Conservation (phyloP, 768 basidiomycete genomes). For the Tylopilus felleus region DNA sequence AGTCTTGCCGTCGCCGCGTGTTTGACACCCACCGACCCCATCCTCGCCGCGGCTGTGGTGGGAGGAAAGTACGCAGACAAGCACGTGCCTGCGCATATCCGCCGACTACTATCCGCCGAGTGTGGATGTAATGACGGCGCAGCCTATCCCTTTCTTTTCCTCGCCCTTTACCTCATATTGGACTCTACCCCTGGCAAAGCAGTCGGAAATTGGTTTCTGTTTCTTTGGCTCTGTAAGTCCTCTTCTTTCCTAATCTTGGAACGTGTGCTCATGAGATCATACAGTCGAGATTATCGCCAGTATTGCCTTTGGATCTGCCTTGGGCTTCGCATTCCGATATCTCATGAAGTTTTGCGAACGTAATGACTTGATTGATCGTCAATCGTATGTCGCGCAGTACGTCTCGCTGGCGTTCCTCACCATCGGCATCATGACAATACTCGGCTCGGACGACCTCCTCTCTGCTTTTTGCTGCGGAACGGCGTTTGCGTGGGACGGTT, state of each 20-base stretch:
- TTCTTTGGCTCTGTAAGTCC: slow-evolving; percentile 79
- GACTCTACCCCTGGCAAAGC: slow-evolving; percentile 61
- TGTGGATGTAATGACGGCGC: slow-evolving; percentile 97
- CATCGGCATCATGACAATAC: slow-evolving; percentile 77
- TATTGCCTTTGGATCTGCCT: slow-evolving; percentile 63
- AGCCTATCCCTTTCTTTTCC: slow-evolving; percentile 89
- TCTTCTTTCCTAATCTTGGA: not conserved
- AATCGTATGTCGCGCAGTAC: slow-evolving; percentile 94
- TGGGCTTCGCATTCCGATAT: slow-evolving; percentile 80
- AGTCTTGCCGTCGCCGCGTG: slow-evolving; percentile 89
- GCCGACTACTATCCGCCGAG: slow-evolving; percentile 64
- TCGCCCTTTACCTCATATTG: slow-evolving; percentile 83
- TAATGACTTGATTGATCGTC: slow-evolving; percentile 84
- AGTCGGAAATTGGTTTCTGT: slow-evolving; percentile 82
- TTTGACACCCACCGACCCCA: slow-evolving; percentile 75
- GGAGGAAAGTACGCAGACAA: slow-evolving; percentile 98
- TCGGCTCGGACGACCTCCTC: slow-evolving; percentile 92
- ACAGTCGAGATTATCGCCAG: slow-evolving; percentile 79
- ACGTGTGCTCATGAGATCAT: slow-evolving; percentile 4
- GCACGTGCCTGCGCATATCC: slow-evolving; percentile 86
- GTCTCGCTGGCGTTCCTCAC: slow-evolving; percentile 79
- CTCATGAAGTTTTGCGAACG: slow-evolving; percentile 92
- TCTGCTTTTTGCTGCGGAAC: slow-evolving; percentile 94
- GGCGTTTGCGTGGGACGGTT: slow-evolving; percentile 96
- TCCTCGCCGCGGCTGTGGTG: slow-evolving; percentile 50